Conservation (phyloP, 257 asterid genomes). For the Oldenlandia corymbosa region DNA sequence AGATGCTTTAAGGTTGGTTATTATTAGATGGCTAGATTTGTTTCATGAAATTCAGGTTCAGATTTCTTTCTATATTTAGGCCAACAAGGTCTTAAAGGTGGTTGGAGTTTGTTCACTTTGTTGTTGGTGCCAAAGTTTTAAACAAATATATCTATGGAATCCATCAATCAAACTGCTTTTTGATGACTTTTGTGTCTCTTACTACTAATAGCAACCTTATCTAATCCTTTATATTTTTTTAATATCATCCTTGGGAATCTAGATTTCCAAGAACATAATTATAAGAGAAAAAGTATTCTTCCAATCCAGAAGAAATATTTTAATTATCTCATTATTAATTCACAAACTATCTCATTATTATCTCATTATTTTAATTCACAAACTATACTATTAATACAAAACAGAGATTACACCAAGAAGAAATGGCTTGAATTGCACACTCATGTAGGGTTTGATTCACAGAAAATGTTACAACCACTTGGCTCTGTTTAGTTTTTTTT, state of each 20-base stretch:
- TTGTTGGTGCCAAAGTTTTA: slow-evolving; percentile 13
- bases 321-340: not conserved
- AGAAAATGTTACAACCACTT: too few species aligned
- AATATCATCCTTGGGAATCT: not conserved
- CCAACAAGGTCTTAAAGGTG: slow-evolving; percentile 11
- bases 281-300: too few species aligned
- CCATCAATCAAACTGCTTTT: slow-evolving; percentile 19
- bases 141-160: not conserved
- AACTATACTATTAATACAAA: too few species aligned
- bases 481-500: too few species aligned
- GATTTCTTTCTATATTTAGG: slow-evolving; percentile 21
- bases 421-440: too few species aligned
- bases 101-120: slow-evolving; percentile 14
- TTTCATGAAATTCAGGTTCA: not conserved
- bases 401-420: too few species aligned
- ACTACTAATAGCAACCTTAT: slow-evolving; percentile 20
- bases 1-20: not conserved
- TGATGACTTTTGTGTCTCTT: slow-evolving; percentile 15
- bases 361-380: too few species aligned
- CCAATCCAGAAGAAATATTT: too few species aligned
- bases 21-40: too few species aligned
- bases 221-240: not conserved
- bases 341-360: too few species aligned
- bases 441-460: too few species aligned
- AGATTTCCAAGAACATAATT: too few species aligned